These are phyloP conservation scores for Rhodotorula diobovata DNA, from an alignment of 768 basidiomycete species.

Conservation along the genomic window DNA sequence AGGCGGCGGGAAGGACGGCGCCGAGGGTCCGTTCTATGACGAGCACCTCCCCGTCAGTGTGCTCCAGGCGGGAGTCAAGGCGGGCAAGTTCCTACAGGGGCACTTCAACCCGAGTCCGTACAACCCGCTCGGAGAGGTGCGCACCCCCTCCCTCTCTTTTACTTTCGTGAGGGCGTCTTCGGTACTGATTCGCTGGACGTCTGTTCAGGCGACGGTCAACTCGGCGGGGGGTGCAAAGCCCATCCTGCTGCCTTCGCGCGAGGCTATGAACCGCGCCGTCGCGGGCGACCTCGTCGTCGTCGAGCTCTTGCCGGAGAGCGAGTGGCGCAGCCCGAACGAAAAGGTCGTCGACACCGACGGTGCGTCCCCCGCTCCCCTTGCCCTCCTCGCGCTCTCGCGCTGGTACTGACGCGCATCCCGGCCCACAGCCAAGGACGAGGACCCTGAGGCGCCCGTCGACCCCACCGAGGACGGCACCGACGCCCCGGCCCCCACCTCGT, in stretches of 20 bases:
- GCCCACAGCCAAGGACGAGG: conserved; percentile 65
- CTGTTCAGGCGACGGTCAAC: conserved; percentile 66
- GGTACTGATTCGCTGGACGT: not conserved
- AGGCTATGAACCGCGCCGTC: conserved; percentile 93
- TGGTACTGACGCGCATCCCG: not conserved
- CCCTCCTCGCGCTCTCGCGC: not conserved
- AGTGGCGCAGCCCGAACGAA: conserved; percentile 89
- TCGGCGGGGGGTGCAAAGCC: conserved; percentile 70
- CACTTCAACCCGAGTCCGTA: conserved; percentile 93
- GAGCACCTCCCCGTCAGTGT: conserved; percentile 75
- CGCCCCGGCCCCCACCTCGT: not conserved
- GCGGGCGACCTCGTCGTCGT: conserved; percentile 89
- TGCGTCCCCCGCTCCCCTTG: conserved; percentile 46
- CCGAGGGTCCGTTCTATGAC: conserved; percentile 40
- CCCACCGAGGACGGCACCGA: conserved; percentile 13
- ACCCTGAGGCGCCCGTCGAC: conserved; percentile 10
- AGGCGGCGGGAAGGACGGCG: conserved; percentile 52
- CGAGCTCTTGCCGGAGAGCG: conserved; percentile 73
- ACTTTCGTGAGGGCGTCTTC: not conserved
- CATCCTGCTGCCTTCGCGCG: conserved; percentile 75
- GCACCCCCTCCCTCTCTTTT: conserved; percentile 30
- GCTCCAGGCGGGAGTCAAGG: conserved; percentile 75
- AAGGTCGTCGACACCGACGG: conserved; percentile 93
- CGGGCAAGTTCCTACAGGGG: conserved; percentile 78
- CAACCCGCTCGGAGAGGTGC: conserved; percentile 80